phyloP scores from a whole-genome alignment of 805 yeast species.

The Hanseniaspora clermontiae region DNA sequence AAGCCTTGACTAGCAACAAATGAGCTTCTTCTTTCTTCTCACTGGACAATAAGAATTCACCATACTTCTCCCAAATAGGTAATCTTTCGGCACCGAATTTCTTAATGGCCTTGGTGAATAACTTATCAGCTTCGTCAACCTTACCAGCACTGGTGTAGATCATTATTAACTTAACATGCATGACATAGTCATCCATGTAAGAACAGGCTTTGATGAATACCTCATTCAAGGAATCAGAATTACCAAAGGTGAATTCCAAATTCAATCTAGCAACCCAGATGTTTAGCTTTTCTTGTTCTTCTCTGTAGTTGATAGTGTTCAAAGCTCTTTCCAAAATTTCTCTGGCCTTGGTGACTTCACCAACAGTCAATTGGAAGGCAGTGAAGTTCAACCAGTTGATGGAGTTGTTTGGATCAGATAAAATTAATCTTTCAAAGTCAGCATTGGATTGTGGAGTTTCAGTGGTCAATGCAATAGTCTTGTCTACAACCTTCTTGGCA shows the following conservation, averaged over 20 bases:
- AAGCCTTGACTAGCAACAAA: constrained; percentile 58
- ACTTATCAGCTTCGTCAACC: constrained; percentile 50
- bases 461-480: constrained; percentile 70
- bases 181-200: constrained; percentile 75
- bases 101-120: constrained; percentile 59
- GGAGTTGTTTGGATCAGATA: constrained; percentile 90
- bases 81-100: constrained; percentile 60
- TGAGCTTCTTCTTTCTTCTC: constrained; percentile 48
- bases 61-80: constrained; percentile 72
- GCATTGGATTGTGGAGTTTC: constrained; percentile 82
- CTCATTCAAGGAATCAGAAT: constrained; percentile 66
- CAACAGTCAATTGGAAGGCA: constrained; percentile 91
- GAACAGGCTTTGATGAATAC: constrained; percentile 75
- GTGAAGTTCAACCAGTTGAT: constrained; percentile 94
- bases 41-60: constrained; percentile 57
- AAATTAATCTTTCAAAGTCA: constrained; percentile 82
- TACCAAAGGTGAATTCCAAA: constrained; percentile 87
- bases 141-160: constrained; percentile 68
- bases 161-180: constrained; percentile 67
- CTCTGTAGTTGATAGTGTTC: constrained; percentile 77
- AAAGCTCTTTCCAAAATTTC: constrained; percentile 87
- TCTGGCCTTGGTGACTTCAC: constrained; percentile 89
- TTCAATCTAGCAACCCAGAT: constrained; percentile 93
- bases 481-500: constrained; percentile 47
- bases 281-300: constrained; percentile 83